Evolutionary conservation across 148 eudicot species (phyloP).

Genomic region (Fagopyrum homotropicum): DNA sequence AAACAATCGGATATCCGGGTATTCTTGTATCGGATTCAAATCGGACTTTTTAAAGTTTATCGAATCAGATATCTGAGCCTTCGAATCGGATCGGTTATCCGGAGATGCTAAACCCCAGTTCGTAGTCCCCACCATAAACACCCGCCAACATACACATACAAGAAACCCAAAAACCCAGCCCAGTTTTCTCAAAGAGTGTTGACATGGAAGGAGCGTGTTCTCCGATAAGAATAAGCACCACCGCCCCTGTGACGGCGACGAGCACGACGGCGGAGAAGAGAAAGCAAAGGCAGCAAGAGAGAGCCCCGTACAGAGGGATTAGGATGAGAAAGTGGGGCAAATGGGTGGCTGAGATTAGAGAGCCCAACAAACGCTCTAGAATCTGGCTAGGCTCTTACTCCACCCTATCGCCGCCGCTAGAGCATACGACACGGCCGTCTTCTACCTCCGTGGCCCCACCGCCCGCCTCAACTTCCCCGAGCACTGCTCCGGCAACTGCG

Average conservation of each 20-base stretch:
- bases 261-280: neutral
- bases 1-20: too few relatives aligned
- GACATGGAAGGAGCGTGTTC: neutral
- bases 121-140: too few relatives aligned
- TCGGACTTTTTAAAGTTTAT: too few relatives aligned
- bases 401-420: constrained; percentile 72
- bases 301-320: constrained; percentile 64
- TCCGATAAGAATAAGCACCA: neutral
- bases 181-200: too few relatives aligned
- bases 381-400: constrained; percentile 86
- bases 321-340: constrained; percentile 98
- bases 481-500: constrained; percentile 15
- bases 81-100: too few relatives aligned
- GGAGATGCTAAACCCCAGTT: too few relatives aligned
- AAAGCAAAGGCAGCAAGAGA: constrained; percentile 18
- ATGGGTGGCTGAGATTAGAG: constrained; percentile 94
- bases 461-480: constrained; percentile 86
- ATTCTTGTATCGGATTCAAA: too few relatives aligned
- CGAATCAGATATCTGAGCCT: too few relatives aligned
- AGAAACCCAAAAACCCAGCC: too few relatives aligned
- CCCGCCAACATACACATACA: too few relatives aligned
- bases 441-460: constrained; percentile 63
- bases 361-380: constrained; percentile 81
- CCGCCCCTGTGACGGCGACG: neutral
- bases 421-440: constrained; percentile 89